Base-by-base conservation (phyloP, 75 land plant genomes). In the Selaginella moellendorffii region DNA sequence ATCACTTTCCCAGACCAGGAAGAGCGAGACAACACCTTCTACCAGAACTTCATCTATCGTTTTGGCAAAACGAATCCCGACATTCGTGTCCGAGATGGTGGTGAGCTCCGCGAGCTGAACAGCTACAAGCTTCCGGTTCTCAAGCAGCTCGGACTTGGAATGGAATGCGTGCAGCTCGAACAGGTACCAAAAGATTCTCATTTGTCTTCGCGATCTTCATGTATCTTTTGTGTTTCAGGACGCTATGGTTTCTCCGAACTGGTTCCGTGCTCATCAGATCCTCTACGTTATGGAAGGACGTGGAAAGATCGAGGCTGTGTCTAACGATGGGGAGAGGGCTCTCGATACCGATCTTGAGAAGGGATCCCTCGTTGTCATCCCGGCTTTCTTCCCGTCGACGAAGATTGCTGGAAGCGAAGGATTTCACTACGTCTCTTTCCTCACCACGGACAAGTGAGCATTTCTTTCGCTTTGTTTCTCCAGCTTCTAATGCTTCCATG, bases 161-260 rank as follows among this genome's bases (percentile, higher is more conserved):
- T 19, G 17, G 19, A 56, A 8, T 56, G 59, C 24, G 21, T 56
- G 59, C 8, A 56, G 59, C 59, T 56, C n/a, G 59, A 56, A 19
- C 21, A 19, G 59, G 59, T 56, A 56, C 5, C 10, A 56, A 8
- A 8, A 21, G n/a, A 56, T 19, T 56, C 24, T 56, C 24, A 8
- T 2, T 56, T 2, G 5, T 56, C n/a, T 56, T 36, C 5, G 14
- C 46, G 5, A n/a, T n/a, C n/a, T n/a, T n/a, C n/a, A n/a, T n/a
- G 14, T 36, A 36, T 5, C 46, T 36, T 5, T 36, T 36, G 46
- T 5, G 5, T 36, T 36, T 36, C 46, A 56, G 59, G 59, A 25
- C 19, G 59, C 59, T 56, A 56, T 56, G 59, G 59, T 56, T 56
- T 5, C 59, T 56, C 59, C 59, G n/a, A 56, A 56, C 24, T 56